phyloP scores from a whole-genome alignment of 1,139 yeast genomes.

The Suhomyces bolitotheri region DNA sequence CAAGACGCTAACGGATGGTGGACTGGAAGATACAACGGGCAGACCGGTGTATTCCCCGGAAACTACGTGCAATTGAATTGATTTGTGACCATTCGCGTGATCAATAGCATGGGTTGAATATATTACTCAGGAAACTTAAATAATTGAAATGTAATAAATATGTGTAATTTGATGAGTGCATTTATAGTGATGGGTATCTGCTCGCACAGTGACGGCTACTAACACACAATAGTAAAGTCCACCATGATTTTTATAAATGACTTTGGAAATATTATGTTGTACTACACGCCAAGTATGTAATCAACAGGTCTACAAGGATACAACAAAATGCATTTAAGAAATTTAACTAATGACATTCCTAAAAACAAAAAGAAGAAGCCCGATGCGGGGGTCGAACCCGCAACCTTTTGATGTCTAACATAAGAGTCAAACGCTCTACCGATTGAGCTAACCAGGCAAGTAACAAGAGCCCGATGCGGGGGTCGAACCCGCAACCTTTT shows the following conservation, averaged over 20 bases:
- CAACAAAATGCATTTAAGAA: too few relatives aligned
- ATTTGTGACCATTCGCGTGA: not conserved
- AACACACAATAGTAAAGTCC: too few relatives aligned
- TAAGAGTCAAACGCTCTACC: conserved; percentile 20
- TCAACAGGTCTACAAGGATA: too few relatives aligned
- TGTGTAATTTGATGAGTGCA: not conserved
- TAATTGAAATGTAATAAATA: not conserved
- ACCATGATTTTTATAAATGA: too few relatives aligned
- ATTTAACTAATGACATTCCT: too few relatives aligned
- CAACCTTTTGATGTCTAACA: conserved; percentile 40
- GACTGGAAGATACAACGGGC: conserved; percentile 90
- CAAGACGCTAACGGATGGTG: conserved; percentile 94
- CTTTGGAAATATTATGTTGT: too few relatives aligned
- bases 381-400: conserved; percentile 55
- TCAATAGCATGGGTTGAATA: too few relatives aligned
- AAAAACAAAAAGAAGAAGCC: conserved; percentile 23
- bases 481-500: conserved; percentile 53
- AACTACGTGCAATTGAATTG: conserved; percentile 69
- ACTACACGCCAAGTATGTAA: too few relatives aligned
- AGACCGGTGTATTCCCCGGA: conserved; percentile 91
- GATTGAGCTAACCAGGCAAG: conserved; percentile 18
- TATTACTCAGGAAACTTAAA: not conserved
- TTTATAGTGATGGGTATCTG: too few relatives aligned
- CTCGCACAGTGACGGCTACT: too few relatives aligned
- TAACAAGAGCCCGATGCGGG: conserved; percentile 44